These are phyloP conservation scores for Leucogyrophana mollusca DNA, from an alignment of 768 basidiomycete species.

Conservation along the genomic window DNA sequence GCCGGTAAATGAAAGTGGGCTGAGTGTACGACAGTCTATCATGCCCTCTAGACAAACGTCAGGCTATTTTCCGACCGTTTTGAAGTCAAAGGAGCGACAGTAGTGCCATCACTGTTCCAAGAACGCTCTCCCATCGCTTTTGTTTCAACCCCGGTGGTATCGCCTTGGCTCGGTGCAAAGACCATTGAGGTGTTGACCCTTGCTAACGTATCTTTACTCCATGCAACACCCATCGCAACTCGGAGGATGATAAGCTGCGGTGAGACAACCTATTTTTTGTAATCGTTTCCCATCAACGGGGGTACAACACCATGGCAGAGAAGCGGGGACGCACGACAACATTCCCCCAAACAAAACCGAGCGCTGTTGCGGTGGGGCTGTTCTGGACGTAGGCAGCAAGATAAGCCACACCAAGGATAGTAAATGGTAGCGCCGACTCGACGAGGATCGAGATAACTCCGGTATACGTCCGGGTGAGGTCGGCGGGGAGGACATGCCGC, in stretches of 20 bases:
- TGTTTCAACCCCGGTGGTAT: no score
- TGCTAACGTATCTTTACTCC: constrained; percentile 12
- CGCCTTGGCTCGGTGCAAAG: no score
- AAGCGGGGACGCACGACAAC: not conserved
- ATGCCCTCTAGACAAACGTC: no score
- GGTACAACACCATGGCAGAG: no score
- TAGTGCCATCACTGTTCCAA: no score
- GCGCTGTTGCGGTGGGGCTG: not conserved
- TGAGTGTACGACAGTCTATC: no score
- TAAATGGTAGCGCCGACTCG: constrained; percentile 25
- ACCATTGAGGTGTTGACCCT: no score
- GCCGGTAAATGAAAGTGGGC: no score
- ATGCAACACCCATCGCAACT: constrained; percentile 16
- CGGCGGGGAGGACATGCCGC: constrained; percentile 14
- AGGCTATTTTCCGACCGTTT: no score
- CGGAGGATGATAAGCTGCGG: constrained; percentile 24
- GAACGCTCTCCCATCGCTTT: no score
- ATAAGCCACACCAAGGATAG: constrained; percentile 23
- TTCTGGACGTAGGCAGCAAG: not conserved
- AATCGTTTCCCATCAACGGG: no score
- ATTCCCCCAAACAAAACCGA: not conserved
- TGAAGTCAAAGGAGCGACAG: no score
- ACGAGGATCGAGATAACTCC: constrained; percentile 12
- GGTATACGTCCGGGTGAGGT: constrained; percentile 20
- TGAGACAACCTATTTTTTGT: constrained; percentile 5